These are phyloP conservation scores for Alternaria sp. DNA, from an alignment of 2,329 filamentous ascomycete genomes.

Conservation along the genomic window DNA sequence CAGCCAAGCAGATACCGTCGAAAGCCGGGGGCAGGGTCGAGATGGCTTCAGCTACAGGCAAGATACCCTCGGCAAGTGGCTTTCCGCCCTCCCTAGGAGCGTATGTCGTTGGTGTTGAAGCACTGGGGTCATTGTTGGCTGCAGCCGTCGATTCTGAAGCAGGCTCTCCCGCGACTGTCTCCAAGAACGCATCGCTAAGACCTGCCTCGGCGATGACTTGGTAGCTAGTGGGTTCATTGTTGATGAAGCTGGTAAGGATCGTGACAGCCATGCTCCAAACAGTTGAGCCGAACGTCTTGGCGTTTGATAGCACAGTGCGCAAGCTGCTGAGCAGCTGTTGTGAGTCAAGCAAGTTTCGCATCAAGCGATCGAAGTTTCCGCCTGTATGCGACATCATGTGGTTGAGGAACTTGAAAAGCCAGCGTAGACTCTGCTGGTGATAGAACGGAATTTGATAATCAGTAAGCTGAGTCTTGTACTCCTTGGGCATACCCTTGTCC, in stretches of 20 bases:
- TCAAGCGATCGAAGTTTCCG: slow-evolving; percentile 84
- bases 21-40: slow-evolving; percentile 85
- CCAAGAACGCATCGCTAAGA: slow-evolving; percentile 83
- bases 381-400: slow-evolving; percentile 87
- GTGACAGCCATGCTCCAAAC: slow-evolving; percentile 96
- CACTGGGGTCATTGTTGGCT: slow-evolving; percentile 20
- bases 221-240: slow-evolving; percentile 98
- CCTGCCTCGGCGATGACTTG: slow-evolving; percentile 94
- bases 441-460: slow-evolving; percentile 95
- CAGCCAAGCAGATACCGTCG: slow-evolving; percentile 92
- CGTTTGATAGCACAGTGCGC: slow-evolving; percentile 80
- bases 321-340: slow-evolving; percentile 81
- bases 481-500: slow-evolving; percentile 73
- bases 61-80: slow-evolving; percentile 70
- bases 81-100: slow-evolving; percentile 32
- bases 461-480: slow-evolving; percentile 79
- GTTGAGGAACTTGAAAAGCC: slow-evolving; percentile 93
- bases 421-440: slow-evolving; percentile 90
- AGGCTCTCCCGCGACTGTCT: slow-evolving; percentile 69
- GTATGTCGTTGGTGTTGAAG: slow-evolving; percentile 22
- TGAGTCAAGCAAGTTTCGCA: slow-evolving; percentile 94
- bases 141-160: slow-evolving; percentile 26
- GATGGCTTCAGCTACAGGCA: slow-evolving; percentile 89
- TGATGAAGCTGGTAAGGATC: slow-evolving; percentile 94
- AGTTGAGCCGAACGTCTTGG: slow-evolving; percentile 81